Conservation (phyloP, 2,329 filamentous ascomycete species). For the Zymoseptoria ardabiliae region DNA sequence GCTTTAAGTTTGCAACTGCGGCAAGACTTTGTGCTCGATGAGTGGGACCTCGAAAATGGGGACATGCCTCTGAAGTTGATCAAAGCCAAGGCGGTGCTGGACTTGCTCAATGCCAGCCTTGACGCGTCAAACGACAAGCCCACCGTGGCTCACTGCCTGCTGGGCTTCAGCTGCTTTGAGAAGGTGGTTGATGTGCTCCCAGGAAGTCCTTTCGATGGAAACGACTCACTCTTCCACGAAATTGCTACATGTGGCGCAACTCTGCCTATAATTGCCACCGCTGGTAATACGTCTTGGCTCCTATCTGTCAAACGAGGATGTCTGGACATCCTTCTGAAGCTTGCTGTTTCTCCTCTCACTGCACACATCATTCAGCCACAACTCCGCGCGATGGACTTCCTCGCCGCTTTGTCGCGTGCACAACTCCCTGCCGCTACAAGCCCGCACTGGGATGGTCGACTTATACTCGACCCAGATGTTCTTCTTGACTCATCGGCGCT, state of each 20-base stretch:
- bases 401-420: constrained; percentile 67
- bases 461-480: constrained; percentile 57
- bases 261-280: constrained; percentile 46
- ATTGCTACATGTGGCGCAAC: constrained; percentile 50
- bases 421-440: constrained; percentile 64
- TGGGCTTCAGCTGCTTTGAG: constrained; percentile 75
- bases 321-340: constrained; percentile 60
- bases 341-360: constrained; percentile 80
- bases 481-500: constrained; percentile 59
- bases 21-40: constrained; percentile 68
- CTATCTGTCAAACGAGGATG: constrained; percentile 38
- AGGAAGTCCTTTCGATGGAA: constrained; percentile 62
- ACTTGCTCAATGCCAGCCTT: constrained; percentile 77
- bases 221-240: constrained; percentile 74
- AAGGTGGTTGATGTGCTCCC: constrained; percentile 61
- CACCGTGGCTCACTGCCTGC: constrained; percentile 80
- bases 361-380: constrained; percentile 67
- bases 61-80: constrained; percentile 68
- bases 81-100: constrained; percentile 69
- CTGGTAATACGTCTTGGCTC: constrained; percentile 34
- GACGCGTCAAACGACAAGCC: constrained; percentile 67
- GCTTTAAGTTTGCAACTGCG: constrained; percentile 76
- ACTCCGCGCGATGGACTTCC: constrained; percentile 68
- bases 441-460: constrained; percentile 65
- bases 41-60: constrained; percentile 73